Conservation (phyloP, 2,329 filamentous ascomycete genomes). For the Xylaria sp. region DNA sequence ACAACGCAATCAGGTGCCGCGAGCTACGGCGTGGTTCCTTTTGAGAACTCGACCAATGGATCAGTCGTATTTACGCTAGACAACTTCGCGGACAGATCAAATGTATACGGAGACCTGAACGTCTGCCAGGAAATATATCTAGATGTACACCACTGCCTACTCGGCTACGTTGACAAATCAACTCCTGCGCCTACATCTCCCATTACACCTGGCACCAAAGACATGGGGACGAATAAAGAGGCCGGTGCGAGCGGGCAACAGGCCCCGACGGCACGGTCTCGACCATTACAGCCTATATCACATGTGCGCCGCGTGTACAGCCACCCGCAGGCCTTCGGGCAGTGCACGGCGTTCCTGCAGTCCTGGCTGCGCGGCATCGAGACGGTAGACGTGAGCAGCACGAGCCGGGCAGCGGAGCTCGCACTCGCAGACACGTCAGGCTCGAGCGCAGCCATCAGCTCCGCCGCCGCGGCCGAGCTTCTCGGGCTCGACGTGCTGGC, state of each 20-base stretch:
- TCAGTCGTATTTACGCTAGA: slow-evolving; percentile 91
- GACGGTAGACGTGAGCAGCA: slow-evolving; percentile 82
- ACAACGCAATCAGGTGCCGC: slow-evolving; percentile 74
- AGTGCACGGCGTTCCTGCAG: slow-evolving; percentile 81
- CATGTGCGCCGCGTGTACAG: slow-evolving; percentile 84
- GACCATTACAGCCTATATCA: slow-evolving; percentile 62
- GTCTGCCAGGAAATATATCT: slow-evolving; percentile 89
- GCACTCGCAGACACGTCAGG: slow-evolving; percentile 69
- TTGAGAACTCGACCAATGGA: slow-evolving; percentile 96
- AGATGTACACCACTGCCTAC: slow-evolving; percentile 86
- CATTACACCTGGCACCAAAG: not conserved
- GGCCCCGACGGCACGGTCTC: slow-evolving; percentile 61
- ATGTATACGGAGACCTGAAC: slow-evolving; percentile 71
- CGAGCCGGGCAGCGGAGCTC: slow-evolving; percentile 84
- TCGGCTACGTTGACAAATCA: slow-evolving; percentile 61
- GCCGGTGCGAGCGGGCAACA: slow-evolving; percentile 50
- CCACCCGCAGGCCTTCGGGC: slow-evolving; percentile 94
- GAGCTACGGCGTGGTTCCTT: slow-evolving; percentile 84
- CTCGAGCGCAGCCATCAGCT: slow-evolving; percentile 77
- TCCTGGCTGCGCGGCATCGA: slow-evolving; percentile 78
- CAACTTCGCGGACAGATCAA: slow-evolving; percentile 79
- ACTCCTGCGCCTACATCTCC: not conserved
- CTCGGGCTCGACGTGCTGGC: slow-evolving; percentile 76
- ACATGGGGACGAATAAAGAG: not conserved
- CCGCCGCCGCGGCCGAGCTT: slow-evolving; percentile 74